Percentiles rank a stretch among this genome's conserved stretches.
Evolutionary conservation across 2,329 filamentous ascomycete species (phyloP).

Genomic region (Monilinia fructigena): DNA sequence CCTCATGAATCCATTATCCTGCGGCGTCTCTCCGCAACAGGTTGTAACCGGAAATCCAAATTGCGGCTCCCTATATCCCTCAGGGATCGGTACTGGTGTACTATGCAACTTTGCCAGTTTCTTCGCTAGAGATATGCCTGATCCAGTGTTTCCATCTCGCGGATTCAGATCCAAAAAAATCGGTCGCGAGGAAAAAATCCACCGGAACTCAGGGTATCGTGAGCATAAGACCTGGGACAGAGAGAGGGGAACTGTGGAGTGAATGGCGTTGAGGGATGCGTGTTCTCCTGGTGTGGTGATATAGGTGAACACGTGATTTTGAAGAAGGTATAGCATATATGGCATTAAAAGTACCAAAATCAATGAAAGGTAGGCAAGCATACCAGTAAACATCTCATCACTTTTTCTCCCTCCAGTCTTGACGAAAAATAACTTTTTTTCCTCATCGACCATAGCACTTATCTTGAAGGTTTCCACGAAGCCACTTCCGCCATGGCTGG

Average conservation of each 20-base stretch:
- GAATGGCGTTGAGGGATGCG: constrained; percentile 78
- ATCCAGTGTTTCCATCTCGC: constrained; percentile 36
- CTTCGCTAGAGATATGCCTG: constrained; percentile 58
- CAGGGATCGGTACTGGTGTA: constrained; percentile 65
- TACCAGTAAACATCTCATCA: constrained; percentile 71
- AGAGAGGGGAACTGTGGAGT: constrained; percentile 67
- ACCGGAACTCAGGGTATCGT: constrained; percentile 55
- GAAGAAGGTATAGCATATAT: neutral
- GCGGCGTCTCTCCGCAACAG: constrained; percentile 80
- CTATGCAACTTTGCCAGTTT: constrained; percentile 80
- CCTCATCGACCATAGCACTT: constrained; percentile 41
- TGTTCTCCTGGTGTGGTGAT: constrained; percentile 64
- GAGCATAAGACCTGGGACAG: constrained; percentile 72
- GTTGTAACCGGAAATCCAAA: constrained; percentile 86
- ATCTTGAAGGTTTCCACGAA: constrained; percentile 68
- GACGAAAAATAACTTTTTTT: constrained; percentile 59
- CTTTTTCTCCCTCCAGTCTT: constrained; percentile 64
- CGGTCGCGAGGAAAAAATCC: constrained; percentile 65
- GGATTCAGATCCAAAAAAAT: constrained; percentile 69
- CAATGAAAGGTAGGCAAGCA: constrained; percentile 11
- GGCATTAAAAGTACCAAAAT: neutral
- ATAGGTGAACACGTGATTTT: constrained; percentile 18
- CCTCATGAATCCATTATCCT: constrained; percentile 70
- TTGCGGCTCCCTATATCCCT: constrained; percentile 56
- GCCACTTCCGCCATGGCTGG: constrained; percentile 63